A percentile compares a stretch with the other conserved stretches of the same genome.
These are phyloP conservation scores for Thalassiosira mediterranea DNA, from an alignment of 352 stramenopile genomes.

Conservation along the genomic window DNA sequence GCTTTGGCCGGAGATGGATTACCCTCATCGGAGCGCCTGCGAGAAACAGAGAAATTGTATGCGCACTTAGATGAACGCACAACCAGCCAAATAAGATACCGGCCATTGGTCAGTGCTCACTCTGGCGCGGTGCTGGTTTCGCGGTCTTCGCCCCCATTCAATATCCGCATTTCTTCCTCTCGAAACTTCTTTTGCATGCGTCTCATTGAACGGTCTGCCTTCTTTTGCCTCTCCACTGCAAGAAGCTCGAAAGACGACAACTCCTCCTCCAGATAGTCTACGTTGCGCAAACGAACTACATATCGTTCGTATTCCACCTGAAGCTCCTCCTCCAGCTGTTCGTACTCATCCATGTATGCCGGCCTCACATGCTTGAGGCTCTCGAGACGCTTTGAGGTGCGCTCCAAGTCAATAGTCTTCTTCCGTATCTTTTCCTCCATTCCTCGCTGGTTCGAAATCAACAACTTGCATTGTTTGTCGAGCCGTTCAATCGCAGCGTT, in stretches of 20 bases:
- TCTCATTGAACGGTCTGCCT: slow-evolving; percentile 84
- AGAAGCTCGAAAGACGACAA: slow-evolving; percentile 85
- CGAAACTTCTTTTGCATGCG: slow-evolving; percentile 92
- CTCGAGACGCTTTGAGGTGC: slow-evolving; percentile 92
- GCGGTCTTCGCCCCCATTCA: slow-evolving; percentile 86
- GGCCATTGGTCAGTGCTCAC: not conserved
- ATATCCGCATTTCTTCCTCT: slow-evolving; percentile 89
- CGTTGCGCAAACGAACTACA: slow-evolving; percentile 89
- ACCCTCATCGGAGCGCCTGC: too few species aligned
- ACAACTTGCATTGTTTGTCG: slow-evolving; percentile 61
- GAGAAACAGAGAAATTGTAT: too few species aligned
- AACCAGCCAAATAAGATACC: not conserved
- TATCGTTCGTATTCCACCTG: slow-evolving; percentile 92
- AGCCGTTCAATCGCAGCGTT: slow-evolving; percentile 90
- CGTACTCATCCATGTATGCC: slow-evolving; percentile 97
- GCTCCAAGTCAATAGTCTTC: slow-evolving; percentile 91
- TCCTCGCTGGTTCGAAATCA: slow-evolving; percentile 55
- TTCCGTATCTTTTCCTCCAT: slow-evolving; percentile 54
- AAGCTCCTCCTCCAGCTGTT: slow-evolving; percentile 96
- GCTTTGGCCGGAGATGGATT: not conserved
- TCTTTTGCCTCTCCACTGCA: slow-evolving; percentile 18
- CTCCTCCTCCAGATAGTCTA: slow-evolving; percentile 95
- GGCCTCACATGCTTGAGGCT: slow-evolving; percentile 86
- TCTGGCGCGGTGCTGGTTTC: not conserved
- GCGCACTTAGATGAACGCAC: too few species aligned